Conservation (phyloP, 73 alveolate species). For the Uronychia binucleata region DNA sequence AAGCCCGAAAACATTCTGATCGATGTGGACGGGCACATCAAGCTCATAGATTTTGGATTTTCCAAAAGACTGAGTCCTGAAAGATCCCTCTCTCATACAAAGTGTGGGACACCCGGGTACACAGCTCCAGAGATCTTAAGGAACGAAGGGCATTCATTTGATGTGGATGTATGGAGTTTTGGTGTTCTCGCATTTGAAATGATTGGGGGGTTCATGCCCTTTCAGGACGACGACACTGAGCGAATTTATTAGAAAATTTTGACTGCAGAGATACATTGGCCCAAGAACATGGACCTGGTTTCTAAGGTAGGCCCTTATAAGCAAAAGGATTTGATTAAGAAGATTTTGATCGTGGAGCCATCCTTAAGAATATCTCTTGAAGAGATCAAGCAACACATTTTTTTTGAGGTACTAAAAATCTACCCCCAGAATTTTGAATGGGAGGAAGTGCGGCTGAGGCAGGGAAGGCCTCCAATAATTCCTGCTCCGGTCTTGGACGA, state of each 20-base stretch:
- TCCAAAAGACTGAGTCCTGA: constrained; percentile 35
- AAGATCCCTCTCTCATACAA: constrained; percentile 13
- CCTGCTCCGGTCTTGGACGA: constrained; percentile 14
- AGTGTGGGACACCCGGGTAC: constrained; percentile 77
- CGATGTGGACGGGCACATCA: constrained; percentile 90
- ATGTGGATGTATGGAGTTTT: constrained; percentile 39
- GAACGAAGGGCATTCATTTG: constrained; percentile 20
- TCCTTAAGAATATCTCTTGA: not conserved
- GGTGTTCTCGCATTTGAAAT: constrained; percentile 39
- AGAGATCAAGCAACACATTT: constrained; percentile 36
- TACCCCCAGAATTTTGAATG: constrained; percentile 26
- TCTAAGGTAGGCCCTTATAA: too few relatives aligned
- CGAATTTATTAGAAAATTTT: constrained; percentile 20
- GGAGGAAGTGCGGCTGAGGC: constrained; percentile 38
- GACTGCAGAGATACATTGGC: constrained; percentile 23
- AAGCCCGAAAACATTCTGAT: constrained; percentile 95
- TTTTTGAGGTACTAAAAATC: not conserved
- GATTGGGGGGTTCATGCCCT: constrained; percentile 49
- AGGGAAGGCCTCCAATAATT: constrained; percentile 54
- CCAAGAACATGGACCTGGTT: constrained; percentile 29
- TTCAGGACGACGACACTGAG: constrained; percentile 20
- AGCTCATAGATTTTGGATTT: constrained; percentile 61
- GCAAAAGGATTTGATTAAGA: constrained; percentile 49
- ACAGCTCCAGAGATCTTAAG: constrained; percentile 76
- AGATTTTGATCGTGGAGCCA: constrained; percentile 56